phyloP scores from a whole-genome alignment of 257 asterid genomes.

The Solanum lignicaule region DNA sequence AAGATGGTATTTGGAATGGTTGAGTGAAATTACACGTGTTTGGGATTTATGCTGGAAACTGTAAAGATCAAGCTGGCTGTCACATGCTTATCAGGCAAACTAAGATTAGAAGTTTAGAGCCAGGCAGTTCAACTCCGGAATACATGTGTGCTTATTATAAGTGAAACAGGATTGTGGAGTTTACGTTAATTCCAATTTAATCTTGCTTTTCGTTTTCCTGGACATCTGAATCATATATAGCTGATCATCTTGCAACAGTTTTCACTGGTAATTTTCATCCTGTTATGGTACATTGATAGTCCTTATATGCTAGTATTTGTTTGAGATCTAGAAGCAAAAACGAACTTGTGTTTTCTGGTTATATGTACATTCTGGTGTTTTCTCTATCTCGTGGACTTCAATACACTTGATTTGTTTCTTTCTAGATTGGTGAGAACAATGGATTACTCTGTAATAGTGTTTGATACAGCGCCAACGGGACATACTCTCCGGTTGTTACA shows the following conservation, averaged over 20 bases:
- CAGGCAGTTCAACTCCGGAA: background rate
- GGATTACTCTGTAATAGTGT: conserved; percentile 93
- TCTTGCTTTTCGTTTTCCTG: background rate
- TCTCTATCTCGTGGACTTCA: background rate
- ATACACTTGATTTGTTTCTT: background rate
- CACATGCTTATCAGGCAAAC: background rate
- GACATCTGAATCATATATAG: background rate
- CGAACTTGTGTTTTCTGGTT: background rate
- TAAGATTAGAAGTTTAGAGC: background rate
- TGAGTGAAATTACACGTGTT: background rate
- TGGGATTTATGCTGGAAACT: background rate
- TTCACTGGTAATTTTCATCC: background rate
- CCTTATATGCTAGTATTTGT: background rate
- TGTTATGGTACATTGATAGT: background rate
- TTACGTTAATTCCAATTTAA: background rate
- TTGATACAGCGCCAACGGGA: conserved; percentile 99
- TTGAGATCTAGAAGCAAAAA: background rate
- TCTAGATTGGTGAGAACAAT: conserved; percentile 83
- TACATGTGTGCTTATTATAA: background rate
- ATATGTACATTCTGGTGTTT: background rate
- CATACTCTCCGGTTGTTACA: conserved; percentile 93
- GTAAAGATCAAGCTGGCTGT: background rate
- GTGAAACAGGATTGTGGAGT: background rate
- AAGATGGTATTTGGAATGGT: background rate
- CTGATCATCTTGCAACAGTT: background rate